Base-by-base conservation (phyloP, 352 stramenopile genomes). In the Globisporangium recalcitrans region DNA sequence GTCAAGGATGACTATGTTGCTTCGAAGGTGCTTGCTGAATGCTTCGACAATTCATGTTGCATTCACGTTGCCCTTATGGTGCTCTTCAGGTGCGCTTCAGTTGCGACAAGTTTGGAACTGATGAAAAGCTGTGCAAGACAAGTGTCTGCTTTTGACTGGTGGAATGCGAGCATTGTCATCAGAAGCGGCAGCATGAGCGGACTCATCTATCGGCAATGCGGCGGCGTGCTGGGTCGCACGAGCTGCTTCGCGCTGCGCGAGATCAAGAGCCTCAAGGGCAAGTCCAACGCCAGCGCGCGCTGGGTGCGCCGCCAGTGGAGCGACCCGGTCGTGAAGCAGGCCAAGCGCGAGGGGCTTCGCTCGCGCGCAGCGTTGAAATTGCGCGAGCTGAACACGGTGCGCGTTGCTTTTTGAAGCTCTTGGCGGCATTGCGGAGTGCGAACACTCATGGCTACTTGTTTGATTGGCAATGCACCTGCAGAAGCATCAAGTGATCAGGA, bases 251-350 rank as follows among this genome's bases (percentile, higher is more conserved):
- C 71, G 8, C 56, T 65, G 34, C 78, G 80, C 52, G 80, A 78
- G 63, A 54, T 83, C 69, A 85, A 86, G 70, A 94, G 85, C 63
- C 85, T 92, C 56, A 88, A 86, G 46, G 85, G 85, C 49, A 95
- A 93, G 77, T 91, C 76, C 42, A 91, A 83, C 56, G 82, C 81
- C 46, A 93, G 82, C 38, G 85, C 87, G 56, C 84, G 85, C 32
- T 96, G 87, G 87, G 78, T 96, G 52, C 72, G 80, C 16, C 85
- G 87, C 10, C 87, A 96, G 69, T 91, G 82, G 79, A 88, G 70
- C 63, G 87, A 96, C 54, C 87, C 84, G 40, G 65, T 88, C 38
- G 87, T 96, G 27, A 92, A 93, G 54, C 80, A 93, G 67, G 82
- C 85, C 67, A 93, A 94, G 64, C 80, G 83, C 51, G 82, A 93